A percentile compares a stretch with the other conserved stretches of the same genome.
Conservation (phyloP, 2,329 filamentous ascomycete species). For the Coniosporium tulheliwenetii region DNA sequence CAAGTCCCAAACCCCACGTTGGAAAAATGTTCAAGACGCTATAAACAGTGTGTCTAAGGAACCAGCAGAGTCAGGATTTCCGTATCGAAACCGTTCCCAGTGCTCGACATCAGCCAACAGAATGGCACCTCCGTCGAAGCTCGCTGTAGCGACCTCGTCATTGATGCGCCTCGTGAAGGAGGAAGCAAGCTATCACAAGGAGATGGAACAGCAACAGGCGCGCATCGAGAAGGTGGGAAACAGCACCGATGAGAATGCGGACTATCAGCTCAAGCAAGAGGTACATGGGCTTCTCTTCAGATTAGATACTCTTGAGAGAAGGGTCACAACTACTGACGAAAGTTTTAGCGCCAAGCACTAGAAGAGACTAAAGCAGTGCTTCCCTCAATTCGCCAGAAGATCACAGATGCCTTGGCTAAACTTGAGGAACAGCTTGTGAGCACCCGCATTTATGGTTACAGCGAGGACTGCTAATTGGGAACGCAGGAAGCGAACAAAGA, state of each 20-base stretch:
- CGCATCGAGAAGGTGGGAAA: slow-evolving; percentile 48
- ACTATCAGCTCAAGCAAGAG: slow-evolving; percentile 74
- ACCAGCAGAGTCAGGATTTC: not conserved
- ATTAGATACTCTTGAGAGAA: not conserved
- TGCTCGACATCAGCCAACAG: not conserved
- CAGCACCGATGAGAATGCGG: slow-evolving; percentile 55
- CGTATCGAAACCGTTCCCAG: not conserved
- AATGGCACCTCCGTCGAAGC: slow-evolving; percentile 64
- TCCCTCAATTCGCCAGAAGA: slow-evolving; percentile 53
- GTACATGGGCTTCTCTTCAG: slow-evolving; percentile 39
- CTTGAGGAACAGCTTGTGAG: slow-evolving; percentile 63
- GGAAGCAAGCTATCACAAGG: slow-evolving; percentile 77
- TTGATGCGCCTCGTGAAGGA: slow-evolving; percentile 82
- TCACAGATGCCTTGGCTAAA: slow-evolving; percentile 53
- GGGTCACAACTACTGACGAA: not conserved
- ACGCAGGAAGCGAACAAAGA: slow-evolving; percentile 25
- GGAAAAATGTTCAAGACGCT: too few relatives aligned
- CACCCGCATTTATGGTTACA: slow-evolving; percentile 14
- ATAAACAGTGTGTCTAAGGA: too few relatives aligned
- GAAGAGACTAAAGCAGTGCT: slow-evolving; percentile 81
- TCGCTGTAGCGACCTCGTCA: slow-evolving; percentile 65
- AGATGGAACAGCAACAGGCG: slow-evolving; percentile 59
- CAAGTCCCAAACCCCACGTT: not conserved
- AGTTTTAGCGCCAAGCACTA: slow-evolving; percentile 54
- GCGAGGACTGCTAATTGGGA: slow-evolving; percentile 2